Evolutionary conservation across 2,329 filamentous ascomycete species (phyloP), one percentile per base, ranked within the genome.

Genomic region (Pseudocercospora cruenta): DNA sequence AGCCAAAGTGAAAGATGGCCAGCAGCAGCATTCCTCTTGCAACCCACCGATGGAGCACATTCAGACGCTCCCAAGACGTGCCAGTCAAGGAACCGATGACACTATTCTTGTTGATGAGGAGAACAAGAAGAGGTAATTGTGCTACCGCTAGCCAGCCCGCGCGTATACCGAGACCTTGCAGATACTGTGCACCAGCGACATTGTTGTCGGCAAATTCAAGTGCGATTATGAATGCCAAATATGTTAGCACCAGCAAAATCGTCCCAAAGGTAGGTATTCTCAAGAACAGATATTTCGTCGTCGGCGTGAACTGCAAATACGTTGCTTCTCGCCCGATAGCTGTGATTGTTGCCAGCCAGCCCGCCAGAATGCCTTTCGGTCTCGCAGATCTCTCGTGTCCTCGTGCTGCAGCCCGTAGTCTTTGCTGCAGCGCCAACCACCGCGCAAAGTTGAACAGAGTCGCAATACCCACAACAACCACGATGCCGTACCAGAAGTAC

Each of bases 101-200:
- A 62, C 80, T 80, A 60, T 78, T 73, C 67, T 79, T 79, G 67
- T 78, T 80, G 39, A 77, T 75, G 14, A 81, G 74, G n/a, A 79
- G 69, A 8, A 80, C 69, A 16, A 80, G 68, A 49, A 80, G 75
- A 4, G 77, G 78, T 12, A 80, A 66, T 63, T 81, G 79, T 16
- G 73, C 76, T 1, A 80, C 69, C 1, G 80, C 72, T 19, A 81
- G 72, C 67, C 75, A 77, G 26, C 77, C 77, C 5, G 78, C 78
- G 6, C 79, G 76, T 0, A 78, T 60, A 22, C 76, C 73, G 9
- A 76, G 60, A 9, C 68, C 72, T 59, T 73, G 71, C 65, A 69
- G 69, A 66, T 72, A 69, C 31, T 74, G 70, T 14, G 70, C 71
- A 16, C 71, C 70, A 10, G 67, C 58, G n/a, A 71, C 66, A 28